Conservation (phyloP, 78 protist genomes). For the Dictyostelium firmibasis region DNA sequence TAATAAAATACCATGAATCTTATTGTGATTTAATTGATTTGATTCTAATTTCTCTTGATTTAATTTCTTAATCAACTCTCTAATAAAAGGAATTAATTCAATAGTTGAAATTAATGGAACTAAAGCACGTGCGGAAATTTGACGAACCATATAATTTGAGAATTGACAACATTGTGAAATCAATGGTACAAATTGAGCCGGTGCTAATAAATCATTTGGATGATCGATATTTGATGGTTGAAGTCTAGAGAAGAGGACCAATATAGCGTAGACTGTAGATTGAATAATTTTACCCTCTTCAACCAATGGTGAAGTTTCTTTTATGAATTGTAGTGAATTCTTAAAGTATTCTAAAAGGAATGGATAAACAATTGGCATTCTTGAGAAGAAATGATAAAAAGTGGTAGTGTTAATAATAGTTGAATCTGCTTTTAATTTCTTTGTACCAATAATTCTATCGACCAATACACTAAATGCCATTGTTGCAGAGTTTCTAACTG, state of each 20-base stretch:
- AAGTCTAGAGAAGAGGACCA: slow-evolving; percentile 50
- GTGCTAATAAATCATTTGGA: slow-evolving; percentile 75
- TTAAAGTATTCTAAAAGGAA: slow-evolving; percentile 63
- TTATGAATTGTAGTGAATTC: neutral
- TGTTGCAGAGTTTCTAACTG: slow-evolving; percentile 80
- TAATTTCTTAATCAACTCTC: neutral
- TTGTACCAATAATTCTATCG: slow-evolving; percentile 63
- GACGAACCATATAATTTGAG: slow-evolving; percentile 79
- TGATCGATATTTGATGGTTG: slow-evolving; percentile 70
- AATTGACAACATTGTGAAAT: slow-evolving; percentile 76
- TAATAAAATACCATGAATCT: slow-evolving; percentile 45
- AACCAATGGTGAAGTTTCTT: neutral
- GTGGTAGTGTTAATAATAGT: slow-evolving; percentile 66
- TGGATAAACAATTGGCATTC: slow-evolving; percentile 72
- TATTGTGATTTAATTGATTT: neutral
- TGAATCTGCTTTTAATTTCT: slow-evolving; percentile 37
- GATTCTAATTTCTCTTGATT: neutral
- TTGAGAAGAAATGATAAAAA: slow-evolving; percentile 65
- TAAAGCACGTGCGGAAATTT: slow-evolving; percentile 74
- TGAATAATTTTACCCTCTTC: slow-evolving; percentile 53
- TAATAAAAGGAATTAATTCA: slow-evolving; percentile 45
- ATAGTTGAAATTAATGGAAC: slow-evolving; percentile 73
- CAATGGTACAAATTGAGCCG: slow-evolving; percentile 48
- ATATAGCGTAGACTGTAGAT: slow-evolving; percentile 44
- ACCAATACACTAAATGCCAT: slow-evolving; percentile 79